A percentile compares a stretch with the other conserved stretches of the same genome.
phyloP scores from a whole-genome alignment of 2,329 filamentous ascomycete species.

The Chrysosporium queenslandicum region DNA sequence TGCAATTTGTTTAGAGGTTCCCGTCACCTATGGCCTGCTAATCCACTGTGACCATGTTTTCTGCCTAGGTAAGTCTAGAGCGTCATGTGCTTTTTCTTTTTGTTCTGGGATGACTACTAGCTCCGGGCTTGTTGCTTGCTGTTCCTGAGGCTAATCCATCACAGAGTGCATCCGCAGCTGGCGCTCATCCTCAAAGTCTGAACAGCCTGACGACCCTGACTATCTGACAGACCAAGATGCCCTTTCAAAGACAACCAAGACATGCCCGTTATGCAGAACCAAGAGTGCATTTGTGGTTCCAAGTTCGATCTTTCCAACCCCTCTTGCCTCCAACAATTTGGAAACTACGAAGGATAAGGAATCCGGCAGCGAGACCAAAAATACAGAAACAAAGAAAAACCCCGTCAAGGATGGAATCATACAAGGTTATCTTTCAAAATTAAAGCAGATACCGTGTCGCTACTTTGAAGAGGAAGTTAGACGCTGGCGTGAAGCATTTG shows the following conservation, averaged over 20 bases:
- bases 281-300: conserved; percentile 24
- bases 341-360: not conserved
- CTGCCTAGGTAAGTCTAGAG: conserved; percentile 22
- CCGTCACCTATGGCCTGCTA: conserved; percentile 23
- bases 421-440: conserved; percentile 20
- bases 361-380: not conserved
- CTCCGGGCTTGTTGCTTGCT: not conserved
- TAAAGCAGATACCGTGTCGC: conserved; percentile 23
- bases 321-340: conserved; percentile 8
- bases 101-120: not conserved
- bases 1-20: conserved; percentile 24
- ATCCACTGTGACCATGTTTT: conserved; percentile 25
- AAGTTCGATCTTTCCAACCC: conserved; percentile 21
- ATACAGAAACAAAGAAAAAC: conserved; percentile 9
- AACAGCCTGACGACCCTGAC: conserved; percentile 9
- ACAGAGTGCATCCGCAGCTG: conserved; percentile 25
- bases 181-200: conserved; percentile 20
- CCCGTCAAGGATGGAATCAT: conserved; percentile 21
- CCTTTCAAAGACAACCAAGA: conserved; percentile 21
- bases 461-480: conserved; percentile 18
- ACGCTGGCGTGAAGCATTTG: conserved; percentile 9
- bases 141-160: not conserved
- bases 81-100: not conserved
- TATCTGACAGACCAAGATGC: conserved; percentile 5
- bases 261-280: conserved; percentile 24